These are phyloP conservation scores for Rhizopogon vesiculosus DNA, from an alignment of 768 basidiomycete species.

Conservation along the genomic window DNA sequence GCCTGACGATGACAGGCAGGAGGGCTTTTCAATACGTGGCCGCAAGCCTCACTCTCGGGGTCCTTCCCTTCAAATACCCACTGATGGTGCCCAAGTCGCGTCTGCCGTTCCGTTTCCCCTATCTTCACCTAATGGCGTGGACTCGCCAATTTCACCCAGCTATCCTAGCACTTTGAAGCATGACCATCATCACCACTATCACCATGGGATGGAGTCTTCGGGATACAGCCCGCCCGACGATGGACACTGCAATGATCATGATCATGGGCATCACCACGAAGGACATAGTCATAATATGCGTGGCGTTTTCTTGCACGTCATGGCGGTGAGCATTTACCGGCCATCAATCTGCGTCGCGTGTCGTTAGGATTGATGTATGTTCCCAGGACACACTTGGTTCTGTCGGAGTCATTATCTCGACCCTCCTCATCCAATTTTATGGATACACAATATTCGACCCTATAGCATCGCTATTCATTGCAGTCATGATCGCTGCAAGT, in stretches of 20 bases:
- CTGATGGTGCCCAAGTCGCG: conserved; percentile 16
- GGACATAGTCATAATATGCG: conserved; percentile 99
- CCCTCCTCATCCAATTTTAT: conserved; percentile 89
- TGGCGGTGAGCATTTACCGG: conserved; percentile 64
- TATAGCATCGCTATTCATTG: conserved; percentile 95
- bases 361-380: conserved; percentile 7
- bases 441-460: conserved; percentile 99
- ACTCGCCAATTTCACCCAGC: conserved; percentile 61
- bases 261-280: conserved; percentile 56
- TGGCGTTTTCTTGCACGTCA: conserved; percentile 95
- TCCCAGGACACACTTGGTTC: conserved; percentile 89
- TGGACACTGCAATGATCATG: conserved; percentile 49
- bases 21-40: conserved; percentile 17
- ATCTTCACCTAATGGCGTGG: conserved; percentile 17
- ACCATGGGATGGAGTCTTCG: conserved; percentile 11
- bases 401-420: conserved; percentile 97
- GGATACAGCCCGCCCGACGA: conserved; percentile 21
- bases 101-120: conserved; percentile 20
- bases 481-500: conserved; percentile 89
- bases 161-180: conserved; percentile 49
- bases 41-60: conserved; percentile 35
- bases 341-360: background rate
- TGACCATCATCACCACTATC: conserved; percentile 37
- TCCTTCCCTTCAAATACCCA: conserved; percentile 34
- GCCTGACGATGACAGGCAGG: conserved; percentile 1